These are phyloP conservation scores for Gossypium davidsonii DNA, from an alignment of 441 rosid species.

Conservation along the genomic window DNA sequence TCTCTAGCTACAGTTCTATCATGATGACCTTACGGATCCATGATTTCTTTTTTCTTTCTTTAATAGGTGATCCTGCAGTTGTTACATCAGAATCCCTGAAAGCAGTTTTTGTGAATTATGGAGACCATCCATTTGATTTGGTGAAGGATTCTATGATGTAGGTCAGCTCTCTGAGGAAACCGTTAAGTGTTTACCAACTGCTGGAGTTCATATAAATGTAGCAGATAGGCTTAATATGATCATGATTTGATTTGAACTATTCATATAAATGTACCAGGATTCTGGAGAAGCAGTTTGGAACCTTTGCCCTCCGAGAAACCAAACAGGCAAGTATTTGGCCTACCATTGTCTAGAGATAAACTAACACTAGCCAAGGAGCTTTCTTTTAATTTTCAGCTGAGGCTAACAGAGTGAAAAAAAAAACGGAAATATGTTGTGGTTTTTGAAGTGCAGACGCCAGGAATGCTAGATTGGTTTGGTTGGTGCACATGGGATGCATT, in stretches of 20 bases:
- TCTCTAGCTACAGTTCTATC: too few relatives aligned
- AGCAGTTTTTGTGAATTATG: conserved; percentile 45
- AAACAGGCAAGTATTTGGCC: conserved; percentile 30
- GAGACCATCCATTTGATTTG: conserved; percentile 48
- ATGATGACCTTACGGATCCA: too few relatives aligned
- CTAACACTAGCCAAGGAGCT: not conserved
- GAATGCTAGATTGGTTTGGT: conserved; percentile 38
- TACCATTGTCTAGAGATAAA: not conserved
- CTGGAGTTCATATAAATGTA: not conserved
- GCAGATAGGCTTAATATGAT: not conserved
- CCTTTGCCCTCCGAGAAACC: conserved; percentile 35
- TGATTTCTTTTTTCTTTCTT: conserved; percentile 13
- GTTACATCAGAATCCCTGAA: conserved; percentile 35
- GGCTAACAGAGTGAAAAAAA: not conserved
- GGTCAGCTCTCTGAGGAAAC: conserved; percentile 29
- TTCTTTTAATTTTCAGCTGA: not conserved
- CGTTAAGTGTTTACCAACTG: conserved; percentile 5
- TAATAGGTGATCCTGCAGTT: conserved; percentile 39
- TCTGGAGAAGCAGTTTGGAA: conserved; percentile 37
- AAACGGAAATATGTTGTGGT: not conserved
- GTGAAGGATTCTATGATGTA: conserved; percentile 53
- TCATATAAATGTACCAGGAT: conserved; percentile 25
- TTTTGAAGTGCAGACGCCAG: conserved; percentile 32
- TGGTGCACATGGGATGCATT: conserved; percentile 56
- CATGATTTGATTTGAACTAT: conserved; percentile 2